Evolutionary conservation across 345 rosid genomes (phyloP), one percentile per base, ranked within the genome.

Genomic region (Melaleuca alternifolia): DNA sequence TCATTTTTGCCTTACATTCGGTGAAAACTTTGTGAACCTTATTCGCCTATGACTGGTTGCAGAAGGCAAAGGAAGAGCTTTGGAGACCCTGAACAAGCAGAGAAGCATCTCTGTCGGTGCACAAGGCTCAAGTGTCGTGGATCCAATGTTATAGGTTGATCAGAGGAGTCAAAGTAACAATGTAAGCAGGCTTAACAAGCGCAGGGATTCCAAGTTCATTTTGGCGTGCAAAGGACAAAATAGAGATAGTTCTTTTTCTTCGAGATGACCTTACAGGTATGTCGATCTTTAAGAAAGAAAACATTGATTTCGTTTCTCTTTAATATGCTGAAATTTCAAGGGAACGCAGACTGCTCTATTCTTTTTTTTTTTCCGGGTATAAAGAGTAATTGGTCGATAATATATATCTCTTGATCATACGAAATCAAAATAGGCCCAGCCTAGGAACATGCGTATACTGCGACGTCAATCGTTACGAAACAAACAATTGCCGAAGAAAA

Each of bases 1-100:
- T 71, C 0, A 7, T 9, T 33, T 26, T 10, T 10, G 48, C 81
- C 48, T 71, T 2, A 2, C 1, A 0, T 37, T 71, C 4, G 0
- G 37, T 1, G 13, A 33, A 71, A 71, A 1, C 0, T 71, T 37
- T 71, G 2, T 71, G 24, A 71, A 41, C 48, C 48, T 37, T 71
- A 71, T 71, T 71, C 7, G 13, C 26, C 2, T 9, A 37, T 71
- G 48, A 37, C 81, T 10, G 81, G 18, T 71, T 71, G 81, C 48
- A 71, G 48, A 71, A 71, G 44, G 44, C 1, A 37, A 71, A 71
- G 81, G 81, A 37, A 71, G 81, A 71, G 26, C 48, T 71, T 71
- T 71, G 20, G 48, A 71, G 48, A 37, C 48, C 26, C 81, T 71
- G 13, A 37, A 71, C 81, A 71, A 37, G 46, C 26, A 2, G 37